Percentiles rank a stretch among this genome's conserved stretches.
Evolutionary conservation across 2,329 filamentous ascomycete genomes (phyloP).

Genomic region (Aspergillus neoniger): DNA sequence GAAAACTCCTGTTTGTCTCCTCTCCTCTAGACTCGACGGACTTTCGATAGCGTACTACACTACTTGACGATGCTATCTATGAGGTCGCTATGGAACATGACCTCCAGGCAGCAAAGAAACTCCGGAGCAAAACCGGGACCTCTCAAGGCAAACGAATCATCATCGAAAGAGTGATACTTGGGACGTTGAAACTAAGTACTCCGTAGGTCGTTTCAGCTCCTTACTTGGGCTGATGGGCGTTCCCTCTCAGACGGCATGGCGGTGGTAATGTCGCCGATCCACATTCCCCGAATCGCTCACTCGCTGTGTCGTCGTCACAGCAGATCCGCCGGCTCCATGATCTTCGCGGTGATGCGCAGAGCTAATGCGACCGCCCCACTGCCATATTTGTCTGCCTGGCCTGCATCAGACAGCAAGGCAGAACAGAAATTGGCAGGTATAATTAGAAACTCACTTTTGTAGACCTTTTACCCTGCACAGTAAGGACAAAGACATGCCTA

Average conservation of each 20-base stretch:
- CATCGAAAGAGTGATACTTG: not conserved
- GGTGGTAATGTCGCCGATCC: constrained; percentile 1
- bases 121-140: not conserved
- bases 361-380: constrained; percentile 5
- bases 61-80: too few species aligned
- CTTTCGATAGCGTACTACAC: too few species aligned
- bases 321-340: not conserved
- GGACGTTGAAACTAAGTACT: not conserved
- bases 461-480: not conserved
- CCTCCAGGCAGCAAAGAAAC: too few species aligned
- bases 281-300: not conserved
- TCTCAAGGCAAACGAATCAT: too few species aligned
- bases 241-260: constrained; percentile 4
- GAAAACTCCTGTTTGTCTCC: too few species aligned
- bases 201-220: constrained; percentile 5
- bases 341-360: not conserved
- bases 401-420: not conserved
- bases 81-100: too few species aligned
- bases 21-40: too few species aligned
- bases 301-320: not conserved
- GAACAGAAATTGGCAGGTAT: too few species aligned
- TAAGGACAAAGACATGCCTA: not conserved
- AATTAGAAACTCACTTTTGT: too few species aligned
- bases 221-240: constrained; percentile 5
- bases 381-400: constrained; percentile 1